phyloP scores from a whole-genome alignment of 164 flowering plant genomes.

The Stephania japonica region DNA sequence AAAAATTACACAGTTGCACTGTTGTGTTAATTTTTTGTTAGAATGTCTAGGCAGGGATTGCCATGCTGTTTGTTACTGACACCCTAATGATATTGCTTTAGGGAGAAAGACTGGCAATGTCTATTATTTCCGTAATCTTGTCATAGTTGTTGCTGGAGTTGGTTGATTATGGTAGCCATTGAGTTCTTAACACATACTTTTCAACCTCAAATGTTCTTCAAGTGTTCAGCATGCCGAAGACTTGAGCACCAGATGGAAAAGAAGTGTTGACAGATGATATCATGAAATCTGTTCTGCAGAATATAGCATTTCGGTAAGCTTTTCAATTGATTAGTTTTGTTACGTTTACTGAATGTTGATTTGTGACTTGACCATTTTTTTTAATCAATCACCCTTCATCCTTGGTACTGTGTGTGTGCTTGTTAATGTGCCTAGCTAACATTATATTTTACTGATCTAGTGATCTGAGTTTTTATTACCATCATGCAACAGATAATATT shows the following conservation, averaged over 20 bases:
- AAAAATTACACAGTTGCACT: no score
- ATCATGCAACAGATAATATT: not conserved
- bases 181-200: not conserved
- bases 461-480: no score
- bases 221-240: not conserved
- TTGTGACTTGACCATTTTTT: not conserved
- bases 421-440: no score
- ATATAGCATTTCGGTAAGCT: not conserved
- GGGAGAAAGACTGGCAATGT: no score
- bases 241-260: not conserved
- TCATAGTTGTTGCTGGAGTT: not conserved
- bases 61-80: no score
- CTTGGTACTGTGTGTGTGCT: no score
- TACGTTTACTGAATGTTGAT: not conserved
- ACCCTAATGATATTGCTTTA: no score
- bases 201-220: not conserved
- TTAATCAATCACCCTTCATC: no score
- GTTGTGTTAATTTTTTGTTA: no score
- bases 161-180: not conserved
- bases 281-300: not conserved
- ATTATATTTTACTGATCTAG: no score
- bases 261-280: not conserved
- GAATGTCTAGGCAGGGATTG: no score
- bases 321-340: not conserved
- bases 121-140: not conserved